Evolutionary conservation across 768 basidiomycete species (phyloP), one percentile per base, ranked within the genome.

Genomic region (Antrodiella citrinella): DNA sequence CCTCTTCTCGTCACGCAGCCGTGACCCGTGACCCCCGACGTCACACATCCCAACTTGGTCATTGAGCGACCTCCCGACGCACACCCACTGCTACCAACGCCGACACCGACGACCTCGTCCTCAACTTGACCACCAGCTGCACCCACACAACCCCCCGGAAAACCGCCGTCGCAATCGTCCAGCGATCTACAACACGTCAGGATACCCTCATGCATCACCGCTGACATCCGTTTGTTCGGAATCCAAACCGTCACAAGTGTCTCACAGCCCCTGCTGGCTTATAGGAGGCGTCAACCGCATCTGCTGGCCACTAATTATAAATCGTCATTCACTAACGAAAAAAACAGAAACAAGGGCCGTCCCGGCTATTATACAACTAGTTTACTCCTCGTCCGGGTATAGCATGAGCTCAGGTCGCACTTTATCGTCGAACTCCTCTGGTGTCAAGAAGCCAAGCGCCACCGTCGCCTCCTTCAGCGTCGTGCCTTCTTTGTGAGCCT

Each of bases 401-500:
- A 95, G 62, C 92, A 95, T 95, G 67, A 92, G 64, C 70, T 95
- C 91, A 35, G 90, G 91, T 51, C 88, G 80, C 53, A 93, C 96
- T 72, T 92, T 91, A 65, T 80, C 74, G 68, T 98, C 94, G 68
- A 98, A 99, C 66, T 94, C 91, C 64, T 95, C 91, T 0, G 82
- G 73, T 1, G 86, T 86, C 60, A 98, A 66, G 67, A 89, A 84
- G 45, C 91, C 91, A 26, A 97, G 78, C 18, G 82, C 68, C 43
- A 98, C 84, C 10, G 93, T 92, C 39, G 96, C 92, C 70, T 92
- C 87, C 74, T 95, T 98, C 67, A 98, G 64, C 52, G 96, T 98
- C 45, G 84, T 89, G 22, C 96, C 96, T 69, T 99, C 93, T 67
- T 87, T 91, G 76, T 98, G 96, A n/a, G 96, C 96, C 68, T 98